These are phyloP conservation scores for Chlamydomonas sphaeroides DNA, from an alignment of 139 green algal species.

Conservation along the genomic window DNA sequence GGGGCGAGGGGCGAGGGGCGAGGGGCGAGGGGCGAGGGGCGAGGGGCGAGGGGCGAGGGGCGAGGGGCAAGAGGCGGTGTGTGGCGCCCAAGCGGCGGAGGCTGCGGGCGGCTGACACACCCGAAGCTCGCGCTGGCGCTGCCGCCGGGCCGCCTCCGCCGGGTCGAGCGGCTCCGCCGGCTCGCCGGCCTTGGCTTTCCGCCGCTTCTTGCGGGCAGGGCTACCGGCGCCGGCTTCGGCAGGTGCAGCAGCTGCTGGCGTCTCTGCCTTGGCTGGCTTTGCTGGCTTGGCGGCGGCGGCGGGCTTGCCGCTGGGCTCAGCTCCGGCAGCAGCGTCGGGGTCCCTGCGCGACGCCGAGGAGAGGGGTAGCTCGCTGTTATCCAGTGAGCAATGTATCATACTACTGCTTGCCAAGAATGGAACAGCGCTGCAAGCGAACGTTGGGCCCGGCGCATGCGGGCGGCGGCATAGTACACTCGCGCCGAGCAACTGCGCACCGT, in stretches of 20 bases:
- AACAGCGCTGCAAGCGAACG: too few species aligned
- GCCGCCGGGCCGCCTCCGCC: constrained; percentile 31
- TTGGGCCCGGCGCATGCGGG: not conserved
- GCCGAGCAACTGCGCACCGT: not conserved
- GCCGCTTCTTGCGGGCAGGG: not conserved
- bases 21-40: not conserved
- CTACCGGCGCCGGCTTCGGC: not conserved
- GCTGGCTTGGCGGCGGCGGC: too few species aligned
- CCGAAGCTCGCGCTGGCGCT: constrained; percentile 53
- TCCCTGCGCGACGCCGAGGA: too few species aligned
- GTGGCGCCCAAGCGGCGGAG: too few species aligned
- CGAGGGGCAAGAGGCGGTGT: too few species aligned
- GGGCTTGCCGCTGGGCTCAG: too few species aligned
- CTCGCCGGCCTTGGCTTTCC: not conserved
- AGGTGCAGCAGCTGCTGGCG: not conserved
- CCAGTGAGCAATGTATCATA: too few species aligned
- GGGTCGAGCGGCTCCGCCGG: not conserved
- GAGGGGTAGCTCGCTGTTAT: too few species aligned
- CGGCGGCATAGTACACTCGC: not conserved
- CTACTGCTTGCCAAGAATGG: too few species aligned
- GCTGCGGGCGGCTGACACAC: not conserved
- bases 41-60: too few species aligned
- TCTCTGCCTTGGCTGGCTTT: not conserved
- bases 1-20: too few species aligned
- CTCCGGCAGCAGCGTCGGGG: too few species aligned